Evolutionary conservation across 768 basidiomycete genomes (phyloP).

Genomic region (Suillus tomentosus): DNA sequence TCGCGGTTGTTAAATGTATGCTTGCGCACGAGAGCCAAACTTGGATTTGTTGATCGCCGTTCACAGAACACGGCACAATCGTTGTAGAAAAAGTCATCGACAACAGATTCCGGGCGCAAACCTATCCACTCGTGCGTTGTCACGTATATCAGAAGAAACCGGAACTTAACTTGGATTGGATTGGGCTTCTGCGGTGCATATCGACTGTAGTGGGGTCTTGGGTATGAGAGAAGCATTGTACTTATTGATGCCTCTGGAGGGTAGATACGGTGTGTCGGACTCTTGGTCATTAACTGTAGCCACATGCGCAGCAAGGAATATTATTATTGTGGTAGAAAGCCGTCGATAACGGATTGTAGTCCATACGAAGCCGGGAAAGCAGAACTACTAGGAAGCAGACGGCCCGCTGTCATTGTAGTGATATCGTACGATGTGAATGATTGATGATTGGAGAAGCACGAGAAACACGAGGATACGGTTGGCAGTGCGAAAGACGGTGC

Average conservation of each 20-base stretch:
- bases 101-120: constrained; percentile 3
- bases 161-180: constrained; percentile 2
- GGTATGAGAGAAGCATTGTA: constrained; percentile 1
- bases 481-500: background rate
- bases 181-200: constrained; percentile 1
- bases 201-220: constrained; percentile 3
- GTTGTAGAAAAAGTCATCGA: background rate
- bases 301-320: background rate
- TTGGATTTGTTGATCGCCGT: background rate
- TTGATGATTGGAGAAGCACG: background rate
- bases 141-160: background rate
- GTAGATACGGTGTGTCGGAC: background rate
- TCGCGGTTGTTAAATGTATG: background rate
- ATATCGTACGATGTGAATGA: background rate
- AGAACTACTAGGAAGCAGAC: background rate
- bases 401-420: background rate
- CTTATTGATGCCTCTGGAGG: background rate
- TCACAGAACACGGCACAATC: background rate
- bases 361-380: background rate
- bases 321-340: background rate
- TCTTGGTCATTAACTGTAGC: background rate
- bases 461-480: background rate
- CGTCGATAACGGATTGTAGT: background rate
- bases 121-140: background rate
- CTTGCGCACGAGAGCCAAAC: background rate